Percentiles rank a stretch among this genome's conserved stretches.
Conservation (phyloP, 2,329 filamentous ascomycete species). For the Fusarium denticulatum region DNA sequence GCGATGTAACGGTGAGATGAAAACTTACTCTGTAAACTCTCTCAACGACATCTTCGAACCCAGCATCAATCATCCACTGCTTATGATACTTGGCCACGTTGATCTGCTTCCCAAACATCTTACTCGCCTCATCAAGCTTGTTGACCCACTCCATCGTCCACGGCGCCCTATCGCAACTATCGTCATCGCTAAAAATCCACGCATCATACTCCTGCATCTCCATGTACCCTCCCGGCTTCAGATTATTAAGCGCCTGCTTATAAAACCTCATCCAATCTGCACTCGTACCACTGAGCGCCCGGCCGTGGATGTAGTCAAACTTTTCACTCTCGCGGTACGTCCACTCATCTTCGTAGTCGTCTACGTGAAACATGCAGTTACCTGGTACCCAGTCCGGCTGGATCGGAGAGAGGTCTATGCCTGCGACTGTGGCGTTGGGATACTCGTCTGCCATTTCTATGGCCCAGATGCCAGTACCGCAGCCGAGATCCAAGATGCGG, state of each 20-base stretch:
- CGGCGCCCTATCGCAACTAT: constrained; percentile 49
- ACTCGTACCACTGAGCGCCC: constrained; percentile 48
- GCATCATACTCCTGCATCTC: constrained; percentile 54
- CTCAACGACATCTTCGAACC: constrained; percentile 49
- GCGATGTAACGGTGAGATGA: fast-evolving
- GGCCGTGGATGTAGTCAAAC: constrained; percentile 52
- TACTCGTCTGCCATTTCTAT: constrained; percentile 66
- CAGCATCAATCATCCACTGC: constrained; percentile 52
- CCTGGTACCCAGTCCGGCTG: constrained; percentile 65
- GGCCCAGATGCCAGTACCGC: constrained; percentile 70
- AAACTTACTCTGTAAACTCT: constrained; percentile 22
- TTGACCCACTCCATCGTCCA: constrained; percentile 54
- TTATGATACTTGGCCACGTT: constrained; percentile 51
- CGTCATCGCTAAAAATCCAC: constrained; percentile 52
- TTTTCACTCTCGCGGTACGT: constrained; percentile 45
- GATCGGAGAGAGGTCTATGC: constrained; percentile 67
- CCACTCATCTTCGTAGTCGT: constrained; percentile 67
- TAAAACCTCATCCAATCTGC: constrained; percentile 48
- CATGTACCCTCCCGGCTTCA: constrained; percentile 51
- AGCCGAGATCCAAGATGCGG: constrained; percentile 66
- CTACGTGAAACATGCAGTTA: constrained; percentile 72
- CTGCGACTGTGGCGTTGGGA: constrained; percentile 51
- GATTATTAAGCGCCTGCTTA: constrained; percentile 38
- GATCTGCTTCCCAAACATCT: constrained; percentile 51
- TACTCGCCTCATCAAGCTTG: constrained; percentile 50